phyloP scores from a whole-genome alignment of 768 basidiomycete species.

The Cyathus striatus region DNA sequence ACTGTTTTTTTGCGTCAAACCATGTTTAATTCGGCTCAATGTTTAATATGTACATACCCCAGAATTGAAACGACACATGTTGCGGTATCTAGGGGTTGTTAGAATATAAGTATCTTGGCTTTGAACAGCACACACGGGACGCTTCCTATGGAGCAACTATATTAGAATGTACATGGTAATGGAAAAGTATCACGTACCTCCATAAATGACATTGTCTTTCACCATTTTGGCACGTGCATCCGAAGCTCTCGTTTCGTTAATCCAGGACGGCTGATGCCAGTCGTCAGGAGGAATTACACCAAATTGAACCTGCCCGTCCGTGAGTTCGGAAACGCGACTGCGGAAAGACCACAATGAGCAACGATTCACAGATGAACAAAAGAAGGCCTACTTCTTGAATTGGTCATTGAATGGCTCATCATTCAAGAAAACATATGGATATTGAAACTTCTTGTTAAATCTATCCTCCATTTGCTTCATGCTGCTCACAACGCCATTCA shows the following conservation, averaged over 20 bases:
- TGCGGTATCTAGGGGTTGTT: slow-evolving; percentile 65
- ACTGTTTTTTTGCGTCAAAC: too few species aligned
- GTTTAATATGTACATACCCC: slow-evolving; percentile 66
- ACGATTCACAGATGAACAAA: slow-evolving; percentile 1
- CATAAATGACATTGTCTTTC: slow-evolving; percentile 61
- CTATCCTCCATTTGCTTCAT: slow-evolving; percentile 81
- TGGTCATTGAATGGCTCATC: slow-evolving; percentile 68
- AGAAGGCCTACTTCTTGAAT: slow-evolving; percentile 55
- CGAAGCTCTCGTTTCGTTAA: slow-evolving; percentile 70
- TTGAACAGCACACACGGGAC: slow-evolving; percentile 65
- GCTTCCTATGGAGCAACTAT: slow-evolving; percentile 46
- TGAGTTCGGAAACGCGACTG: slow-evolving; percentile 54
- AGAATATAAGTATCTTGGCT: too few species aligned
- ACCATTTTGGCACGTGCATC: slow-evolving; percentile 66
- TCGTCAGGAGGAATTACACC: slow-evolving; percentile 74
- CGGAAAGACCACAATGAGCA: slow-evolving; percentile 3
- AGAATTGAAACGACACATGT: slow-evolving; percentile 97
- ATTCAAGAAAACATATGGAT: slow-evolving; percentile 87
- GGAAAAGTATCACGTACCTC: slow-evolving; percentile 42
- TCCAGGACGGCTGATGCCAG: slow-evolving; percentile 80
- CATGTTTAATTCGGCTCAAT: too few species aligned
- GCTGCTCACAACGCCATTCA: slow-evolving; percentile 55
- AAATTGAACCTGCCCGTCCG: slow-evolving; percentile 60
- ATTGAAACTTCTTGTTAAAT: slow-evolving; percentile 84
- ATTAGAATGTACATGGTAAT: neutral